Conservation (phyloP, 805 yeast species). For the Wickerhamomyces chambardii region DNA sequence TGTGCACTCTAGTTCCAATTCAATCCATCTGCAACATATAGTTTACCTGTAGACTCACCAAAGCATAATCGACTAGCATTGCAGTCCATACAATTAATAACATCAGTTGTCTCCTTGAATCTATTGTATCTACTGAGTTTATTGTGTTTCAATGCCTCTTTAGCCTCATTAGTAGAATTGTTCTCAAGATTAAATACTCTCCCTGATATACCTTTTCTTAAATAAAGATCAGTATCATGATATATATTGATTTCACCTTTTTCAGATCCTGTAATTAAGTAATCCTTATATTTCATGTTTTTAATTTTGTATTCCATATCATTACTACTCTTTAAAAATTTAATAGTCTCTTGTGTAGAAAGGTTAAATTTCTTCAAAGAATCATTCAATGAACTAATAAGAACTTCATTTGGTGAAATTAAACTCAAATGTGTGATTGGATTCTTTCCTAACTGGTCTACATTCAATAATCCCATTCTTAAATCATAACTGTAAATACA, state of each 20-base stretch:
- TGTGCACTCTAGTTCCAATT: too few species aligned
- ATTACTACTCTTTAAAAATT: background rate
- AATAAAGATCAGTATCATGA: too few species aligned
- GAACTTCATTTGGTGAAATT: background rate
- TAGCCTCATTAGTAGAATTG: too few species aligned
- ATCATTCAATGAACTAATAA: background rate
- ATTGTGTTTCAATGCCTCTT: too few species aligned
- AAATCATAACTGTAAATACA: slow-evolving; percentile 12
- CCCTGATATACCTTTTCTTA: background rate
- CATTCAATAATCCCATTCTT: slow-evolving; percentile 6
- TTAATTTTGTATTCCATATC: slow-evolving; percentile 8
- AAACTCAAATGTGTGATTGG: slow-evolving; percentile 5
- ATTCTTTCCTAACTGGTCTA: slow-evolving; percentile 2
- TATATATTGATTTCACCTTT: slow-evolving; percentile 1
- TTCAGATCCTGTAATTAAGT: slow-evolving; percentile 4
- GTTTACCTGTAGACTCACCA: too few species aligned
- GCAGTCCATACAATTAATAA: too few species aligned
- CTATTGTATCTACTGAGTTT: too few species aligned
- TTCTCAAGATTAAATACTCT: background rate
- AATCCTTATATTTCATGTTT: background rate
- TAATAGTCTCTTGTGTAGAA: background rate
- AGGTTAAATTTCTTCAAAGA: background rate
- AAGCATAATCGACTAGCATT: too few species aligned
- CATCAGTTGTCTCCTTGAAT: too few species aligned
- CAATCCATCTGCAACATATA: too few species aligned